Conservation (phyloP, 768 basidiomycete genomes). For the Heimioporus sp. region DNA sequence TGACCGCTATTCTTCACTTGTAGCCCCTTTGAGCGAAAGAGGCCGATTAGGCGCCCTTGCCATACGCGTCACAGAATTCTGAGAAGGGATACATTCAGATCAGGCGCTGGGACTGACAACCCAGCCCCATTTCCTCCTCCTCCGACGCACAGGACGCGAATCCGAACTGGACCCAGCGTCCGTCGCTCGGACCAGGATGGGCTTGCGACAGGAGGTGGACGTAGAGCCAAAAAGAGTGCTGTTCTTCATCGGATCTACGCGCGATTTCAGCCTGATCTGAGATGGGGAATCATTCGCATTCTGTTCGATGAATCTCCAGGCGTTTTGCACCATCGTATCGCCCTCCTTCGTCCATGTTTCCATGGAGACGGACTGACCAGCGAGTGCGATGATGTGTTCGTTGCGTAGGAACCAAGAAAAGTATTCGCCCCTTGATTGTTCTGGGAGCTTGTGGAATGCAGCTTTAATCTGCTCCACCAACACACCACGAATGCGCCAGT, state of each 20-base stretch:
- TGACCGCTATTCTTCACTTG: no score
- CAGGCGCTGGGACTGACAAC: background rate
- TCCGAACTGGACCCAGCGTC: conserved; percentile 16
- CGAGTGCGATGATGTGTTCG: conserved; percentile 25
- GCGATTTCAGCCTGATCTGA: background rate
- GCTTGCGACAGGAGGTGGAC: background rate
- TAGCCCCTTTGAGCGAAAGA: no score
- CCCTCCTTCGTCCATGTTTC: background rate
- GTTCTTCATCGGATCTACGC: background rate
- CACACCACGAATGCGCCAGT: conserved; percentile 32
- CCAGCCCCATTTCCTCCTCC: conserved; percentile 7
- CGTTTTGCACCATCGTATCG: no score
- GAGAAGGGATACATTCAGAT: conserved; percentile 7
- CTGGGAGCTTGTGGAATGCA: conserved; percentile 25
- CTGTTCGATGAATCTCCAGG: conserved; percentile 1
- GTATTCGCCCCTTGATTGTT: conserved; percentile 23
- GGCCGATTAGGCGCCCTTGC: no score
- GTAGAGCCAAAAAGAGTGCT: conserved; percentile 1
- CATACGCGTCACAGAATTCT: no score
- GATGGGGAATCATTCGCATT: background rate
- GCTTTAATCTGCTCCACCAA: conserved; percentile 34
- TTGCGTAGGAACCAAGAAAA: conserved; percentile 39
- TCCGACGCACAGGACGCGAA: conserved; percentile 15
- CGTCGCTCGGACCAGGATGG: background rate
- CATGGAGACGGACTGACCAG: conserved; percentile 1